Evolutionary conservation across 257 asterid species (phyloP).

Genomic region (Solanum appendiculatum): DNA sequence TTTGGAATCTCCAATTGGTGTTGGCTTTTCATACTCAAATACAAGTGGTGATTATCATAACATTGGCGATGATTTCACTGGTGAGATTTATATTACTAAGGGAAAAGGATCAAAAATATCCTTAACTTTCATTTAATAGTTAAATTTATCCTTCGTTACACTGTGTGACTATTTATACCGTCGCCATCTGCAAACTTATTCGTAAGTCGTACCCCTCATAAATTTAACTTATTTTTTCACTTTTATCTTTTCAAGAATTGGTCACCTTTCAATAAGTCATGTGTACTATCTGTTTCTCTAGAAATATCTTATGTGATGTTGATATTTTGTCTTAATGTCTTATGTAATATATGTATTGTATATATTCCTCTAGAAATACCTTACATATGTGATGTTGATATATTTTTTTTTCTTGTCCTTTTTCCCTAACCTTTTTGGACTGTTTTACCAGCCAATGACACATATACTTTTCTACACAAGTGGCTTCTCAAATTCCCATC

Average conservation of each 20-base stretch:
- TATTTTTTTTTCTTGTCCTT: neutral
- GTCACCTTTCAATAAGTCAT: neutral
- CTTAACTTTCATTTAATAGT: too few relatives aligned
- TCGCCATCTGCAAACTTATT: too few relatives aligned
- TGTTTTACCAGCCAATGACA: slow-evolving; percentile 54
- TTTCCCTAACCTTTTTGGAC: neutral
- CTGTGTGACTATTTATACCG: too few relatives aligned
- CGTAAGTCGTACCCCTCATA: too few relatives aligned
- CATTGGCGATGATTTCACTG: slow-evolving; percentile 80
- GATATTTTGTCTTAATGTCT: neutral
- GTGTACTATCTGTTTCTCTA: neutral
- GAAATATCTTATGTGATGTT: neutral
- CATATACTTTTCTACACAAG: slow-evolving; percentile 64
- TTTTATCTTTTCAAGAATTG: neutral
- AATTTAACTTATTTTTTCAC: neutral
- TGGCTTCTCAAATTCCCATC: slow-evolving; percentile 88
- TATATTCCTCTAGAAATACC: neutral
- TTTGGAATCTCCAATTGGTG: slow-evolving; percentile 89
- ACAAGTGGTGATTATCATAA: slow-evolving; percentile 58
- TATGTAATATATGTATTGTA: neutral
- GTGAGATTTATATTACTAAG: slow-evolving; percentile 10
- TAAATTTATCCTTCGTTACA: too few relatives aligned
- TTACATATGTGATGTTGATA: neutral
- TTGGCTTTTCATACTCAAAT: slow-evolving; percentile 81
- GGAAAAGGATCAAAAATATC: too few relatives aligned